phyloP scores from a whole-genome alignment of 306 rosid species.

The Sicyos edulis region DNA sequence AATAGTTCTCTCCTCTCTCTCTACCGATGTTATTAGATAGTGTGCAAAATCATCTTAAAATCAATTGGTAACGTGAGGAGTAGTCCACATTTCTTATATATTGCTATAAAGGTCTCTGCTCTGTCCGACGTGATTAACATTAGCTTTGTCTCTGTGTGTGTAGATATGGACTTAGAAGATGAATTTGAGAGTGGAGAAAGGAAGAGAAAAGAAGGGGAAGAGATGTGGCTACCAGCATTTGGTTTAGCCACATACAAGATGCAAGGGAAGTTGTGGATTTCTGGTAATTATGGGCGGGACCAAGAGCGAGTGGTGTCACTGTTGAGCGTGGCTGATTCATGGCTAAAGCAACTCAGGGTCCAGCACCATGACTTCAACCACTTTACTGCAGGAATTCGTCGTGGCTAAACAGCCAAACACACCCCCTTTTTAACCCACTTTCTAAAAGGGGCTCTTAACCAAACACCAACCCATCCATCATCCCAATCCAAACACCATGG shows the following conservation, averaged over 20 bases:
- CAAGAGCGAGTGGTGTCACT: constrained; percentile 62
- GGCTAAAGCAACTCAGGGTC: constrained; percentile 90
- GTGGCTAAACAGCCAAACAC: constrained; percentile 9
- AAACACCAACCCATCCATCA: not conserved
- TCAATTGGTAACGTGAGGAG: too few relatives aligned
- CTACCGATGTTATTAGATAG: too few relatives aligned
- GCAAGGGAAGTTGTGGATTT: constrained; percentile 84
- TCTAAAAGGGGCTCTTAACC: not conserved
- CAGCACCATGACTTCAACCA: constrained; percentile 89
- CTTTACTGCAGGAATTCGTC: constrained; percentile 54
- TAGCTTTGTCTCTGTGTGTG: too few relatives aligned
- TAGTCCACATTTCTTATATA: too few relatives aligned
- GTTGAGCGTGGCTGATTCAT: constrained; percentile 82
- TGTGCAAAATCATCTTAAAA: too few relatives aligned
- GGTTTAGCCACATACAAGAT: constrained; percentile 91
- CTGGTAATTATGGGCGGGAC: constrained; percentile 79
- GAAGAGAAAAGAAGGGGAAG: constrained; percentile 64
- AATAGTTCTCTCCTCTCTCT: too few relatives aligned
- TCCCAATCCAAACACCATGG: not conserved
- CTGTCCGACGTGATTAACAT: too few relatives aligned
- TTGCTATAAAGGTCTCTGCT: too few relatives aligned
- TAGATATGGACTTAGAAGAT: constrained; percentile 63
- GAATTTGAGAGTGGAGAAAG: constrained; percentile 20
- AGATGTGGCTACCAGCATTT: constrained; percentile 62
- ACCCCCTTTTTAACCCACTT: not conserved